Conservation (phyloP, 2,329 filamentous ascomycete genomes). For the Fragosphaeria purpurea region DNA sequence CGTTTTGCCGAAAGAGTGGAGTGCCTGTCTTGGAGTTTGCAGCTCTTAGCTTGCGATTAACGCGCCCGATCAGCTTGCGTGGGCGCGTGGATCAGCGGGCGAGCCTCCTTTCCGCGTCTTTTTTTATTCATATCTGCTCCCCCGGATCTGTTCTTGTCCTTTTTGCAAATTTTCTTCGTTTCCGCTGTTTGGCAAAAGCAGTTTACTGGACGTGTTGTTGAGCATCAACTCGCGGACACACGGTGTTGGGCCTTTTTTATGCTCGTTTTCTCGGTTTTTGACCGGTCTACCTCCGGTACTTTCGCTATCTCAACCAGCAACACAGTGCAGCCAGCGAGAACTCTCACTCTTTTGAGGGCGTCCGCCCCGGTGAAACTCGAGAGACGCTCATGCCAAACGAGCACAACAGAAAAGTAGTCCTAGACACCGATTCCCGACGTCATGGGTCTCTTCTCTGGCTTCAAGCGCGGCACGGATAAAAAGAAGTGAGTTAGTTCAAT, state of each 20-base stretch:
- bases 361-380: background rate
- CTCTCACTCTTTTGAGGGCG: background rate
- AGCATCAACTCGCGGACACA: no score
- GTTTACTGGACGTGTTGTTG: no score
- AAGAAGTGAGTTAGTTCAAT: constrained; percentile 39
- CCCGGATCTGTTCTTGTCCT: background rate
- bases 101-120: background rate
- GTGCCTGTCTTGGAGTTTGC: constrained; percentile 5
- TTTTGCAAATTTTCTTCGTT: background rate
- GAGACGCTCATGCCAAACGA: background rate
- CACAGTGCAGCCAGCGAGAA: background rate
- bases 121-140: background rate
- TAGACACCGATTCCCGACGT: background rate
- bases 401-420: constrained; percentile 1
- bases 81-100: background rate
- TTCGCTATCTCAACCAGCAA: background rate
- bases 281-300: background rate
- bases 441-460: constrained; percentile 51
- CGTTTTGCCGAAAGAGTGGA: constrained; percentile 4
- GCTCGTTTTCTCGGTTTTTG: background rate
- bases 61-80: background rate
- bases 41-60: background rate
- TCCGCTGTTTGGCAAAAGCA: background rate
- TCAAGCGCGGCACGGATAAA: constrained; percentile 46
- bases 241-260: background rate